These are phyloP conservation scores for Ensete ventricosum DNA, from an alignment of 176 grass and related monocot species.

Conservation along the genomic window DNA sequence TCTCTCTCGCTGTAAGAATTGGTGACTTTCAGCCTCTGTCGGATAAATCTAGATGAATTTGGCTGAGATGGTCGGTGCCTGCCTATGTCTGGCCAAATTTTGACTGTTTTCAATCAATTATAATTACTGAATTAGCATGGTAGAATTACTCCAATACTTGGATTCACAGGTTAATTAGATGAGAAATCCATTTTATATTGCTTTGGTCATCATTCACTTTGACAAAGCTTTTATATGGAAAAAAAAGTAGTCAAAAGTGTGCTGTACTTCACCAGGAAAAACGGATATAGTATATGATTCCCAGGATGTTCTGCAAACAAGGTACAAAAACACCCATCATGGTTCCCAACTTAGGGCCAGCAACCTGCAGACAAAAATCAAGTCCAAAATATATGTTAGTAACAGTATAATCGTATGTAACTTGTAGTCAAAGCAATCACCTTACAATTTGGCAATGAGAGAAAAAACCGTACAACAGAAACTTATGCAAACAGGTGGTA, in stretches of 20 bases:
- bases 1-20: no score
- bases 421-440: neutral
- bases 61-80: no score
- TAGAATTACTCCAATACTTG: no score
- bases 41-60: no score
- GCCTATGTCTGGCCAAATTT: no score
- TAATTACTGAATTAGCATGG: no score
- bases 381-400: slow-evolving; percentile 1
- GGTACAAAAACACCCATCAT: slow-evolving; percentile 99
- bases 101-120: no score
- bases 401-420: neutral
- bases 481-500: no score
- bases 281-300: slow-evolving; percentile 99
- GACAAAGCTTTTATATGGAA: neutral
- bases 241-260: neutral
- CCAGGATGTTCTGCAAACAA: slow-evolving; percentile 97
- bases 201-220: no score
- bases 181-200: no score
- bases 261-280: slow-evolving; percentile 68
- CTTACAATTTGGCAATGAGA: neutral
- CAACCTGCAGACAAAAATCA: slow-evolving; percentile 33
- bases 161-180: no score
- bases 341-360: slow-evolving; percentile 69
- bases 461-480: neutral
- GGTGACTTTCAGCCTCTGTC: no score